Evolutionary conservation across 2,329 filamentous ascomycete species (phyloP).

Genomic region (Leptographium galeiforme): DNA sequence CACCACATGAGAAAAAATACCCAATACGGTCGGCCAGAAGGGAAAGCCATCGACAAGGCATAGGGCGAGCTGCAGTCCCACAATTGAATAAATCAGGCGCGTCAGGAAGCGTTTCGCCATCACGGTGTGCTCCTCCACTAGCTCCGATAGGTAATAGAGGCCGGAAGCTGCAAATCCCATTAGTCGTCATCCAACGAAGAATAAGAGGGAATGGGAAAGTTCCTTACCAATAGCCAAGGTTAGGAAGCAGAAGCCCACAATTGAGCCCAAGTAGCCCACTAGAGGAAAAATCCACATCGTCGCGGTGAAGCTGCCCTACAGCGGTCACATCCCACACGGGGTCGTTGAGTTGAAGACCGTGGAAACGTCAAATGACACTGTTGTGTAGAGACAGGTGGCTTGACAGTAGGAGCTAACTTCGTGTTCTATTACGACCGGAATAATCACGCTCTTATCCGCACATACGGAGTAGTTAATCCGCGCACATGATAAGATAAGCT

Average conservation of each 20-base stretch:
- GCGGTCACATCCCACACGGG: constrained; percentile 1
- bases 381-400: background rate
- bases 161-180: constrained; percentile 65
- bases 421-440: background rate
- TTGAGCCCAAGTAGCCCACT: constrained; percentile 75
- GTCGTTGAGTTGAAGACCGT: background rate
- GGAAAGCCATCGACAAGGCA: constrained; percentile 79
- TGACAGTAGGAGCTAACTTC: background rate
- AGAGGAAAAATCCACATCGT: constrained; percentile 93
- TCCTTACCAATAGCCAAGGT: constrained; percentile 75
- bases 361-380: too few relatives aligned
- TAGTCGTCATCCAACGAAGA: background rate
- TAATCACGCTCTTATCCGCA: background rate
- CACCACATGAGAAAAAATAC: constrained; percentile 66
- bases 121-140: constrained; percentile 96
- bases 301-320: constrained; percentile 5
- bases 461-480: constrained; percentile 4
- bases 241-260: constrained; percentile 84
- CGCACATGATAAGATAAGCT: background rate
- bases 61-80: constrained; percentile 60
- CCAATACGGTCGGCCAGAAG: constrained; percentile 56
- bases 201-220: background rate
- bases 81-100: constrained; percentile 71
- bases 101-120: constrained; percentile 77
- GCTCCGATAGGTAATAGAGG: constrained; percentile 93